phyloP scores from a whole-genome alignment of 148 eudicot genomes.

The Amaranthus palmeri region DNA sequence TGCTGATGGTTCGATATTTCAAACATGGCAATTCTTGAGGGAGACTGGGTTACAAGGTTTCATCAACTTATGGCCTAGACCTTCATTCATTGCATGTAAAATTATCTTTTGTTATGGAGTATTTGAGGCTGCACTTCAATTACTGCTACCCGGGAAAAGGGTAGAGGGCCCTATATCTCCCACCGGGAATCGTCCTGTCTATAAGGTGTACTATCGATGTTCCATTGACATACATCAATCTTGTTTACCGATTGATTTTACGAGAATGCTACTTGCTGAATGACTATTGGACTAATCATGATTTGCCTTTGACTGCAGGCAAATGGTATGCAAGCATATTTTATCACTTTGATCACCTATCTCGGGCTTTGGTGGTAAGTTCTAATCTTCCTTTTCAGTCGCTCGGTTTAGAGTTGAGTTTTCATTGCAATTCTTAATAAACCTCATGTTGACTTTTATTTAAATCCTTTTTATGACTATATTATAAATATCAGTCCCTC shows the following conservation, averaged over 20 bases:
- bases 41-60: constrained; percentile 67
- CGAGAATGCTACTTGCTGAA: background rate
- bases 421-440: background rate
- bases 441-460: background rate
- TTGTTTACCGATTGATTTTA: background rate
- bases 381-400: background rate
- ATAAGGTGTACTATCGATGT: constrained; percentile 52
- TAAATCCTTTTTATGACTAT: background rate
- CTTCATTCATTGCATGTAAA: constrained; percentile 68
- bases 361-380: constrained; percentile 90
- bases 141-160: constrained; percentile 75
- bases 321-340: constrained; percentile 78
- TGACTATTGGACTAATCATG: background rate
- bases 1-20: constrained; percentile 75
- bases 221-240: background rate
- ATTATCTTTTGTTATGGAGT: constrained; percentile 78
- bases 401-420: background rate
- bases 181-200: constrained; percentile 78
- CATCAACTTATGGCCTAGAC: constrained; percentile 77
- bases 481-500: background rate
- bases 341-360: constrained; percentile 75
- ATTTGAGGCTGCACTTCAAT: constrained; percentile 91
- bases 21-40: constrained; percentile 50
- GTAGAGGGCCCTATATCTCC: constrained; percentile 97
- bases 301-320: constrained; percentile 49